Evolutionary conservation across 225 moss, liverwort and hornwort genomes (phyloP).

Genomic region (Thuidium tamariscinum): DNA sequence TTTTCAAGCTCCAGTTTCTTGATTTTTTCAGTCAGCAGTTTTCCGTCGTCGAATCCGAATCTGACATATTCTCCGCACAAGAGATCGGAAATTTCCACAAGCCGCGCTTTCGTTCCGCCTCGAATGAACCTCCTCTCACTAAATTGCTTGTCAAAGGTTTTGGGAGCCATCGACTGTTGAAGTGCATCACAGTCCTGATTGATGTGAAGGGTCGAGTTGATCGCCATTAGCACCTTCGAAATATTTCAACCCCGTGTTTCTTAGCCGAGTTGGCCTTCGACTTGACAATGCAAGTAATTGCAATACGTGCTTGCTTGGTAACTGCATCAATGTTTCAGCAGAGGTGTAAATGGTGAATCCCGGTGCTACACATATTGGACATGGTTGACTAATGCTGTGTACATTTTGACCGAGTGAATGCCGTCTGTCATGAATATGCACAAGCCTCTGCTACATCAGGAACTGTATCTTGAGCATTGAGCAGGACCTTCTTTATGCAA

Average conservation of each 20-base stretch:
- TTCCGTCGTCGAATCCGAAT: constrained; percentile 21
- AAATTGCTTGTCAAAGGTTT: constrained; percentile 1
- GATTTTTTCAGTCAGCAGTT: constrained; percentile 13
- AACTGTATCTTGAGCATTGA: background rate
- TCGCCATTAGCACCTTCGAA: constrained; percentile 14
- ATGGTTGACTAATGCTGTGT: background rate
- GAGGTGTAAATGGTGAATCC: background rate
- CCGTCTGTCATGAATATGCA: background rate
- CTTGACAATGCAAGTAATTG: background rate
- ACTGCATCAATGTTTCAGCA: constrained; percentile 3
- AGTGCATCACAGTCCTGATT: constrained; percentile 28
- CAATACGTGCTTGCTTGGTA: background rate
- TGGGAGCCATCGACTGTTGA: constrained; percentile 15
- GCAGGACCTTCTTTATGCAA: background rate
- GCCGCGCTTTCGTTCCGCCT: constrained; percentile 7
- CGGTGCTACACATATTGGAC: background rate
- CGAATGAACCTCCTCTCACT: constrained; percentile 1
- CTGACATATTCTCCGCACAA: constrained; percentile 24
- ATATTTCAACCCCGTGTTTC: background rate
- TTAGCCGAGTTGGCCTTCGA: background rate
- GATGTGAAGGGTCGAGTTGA: constrained; percentile 28
- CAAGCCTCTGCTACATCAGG: background rate
- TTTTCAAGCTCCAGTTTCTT: constrained; percentile 32
- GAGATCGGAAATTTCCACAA: constrained; percentile 30
- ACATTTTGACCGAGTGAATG: background rate